Base-by-base conservation (phyloP, 208 protist species). In the Leishmania martiniquensis region DNA sequence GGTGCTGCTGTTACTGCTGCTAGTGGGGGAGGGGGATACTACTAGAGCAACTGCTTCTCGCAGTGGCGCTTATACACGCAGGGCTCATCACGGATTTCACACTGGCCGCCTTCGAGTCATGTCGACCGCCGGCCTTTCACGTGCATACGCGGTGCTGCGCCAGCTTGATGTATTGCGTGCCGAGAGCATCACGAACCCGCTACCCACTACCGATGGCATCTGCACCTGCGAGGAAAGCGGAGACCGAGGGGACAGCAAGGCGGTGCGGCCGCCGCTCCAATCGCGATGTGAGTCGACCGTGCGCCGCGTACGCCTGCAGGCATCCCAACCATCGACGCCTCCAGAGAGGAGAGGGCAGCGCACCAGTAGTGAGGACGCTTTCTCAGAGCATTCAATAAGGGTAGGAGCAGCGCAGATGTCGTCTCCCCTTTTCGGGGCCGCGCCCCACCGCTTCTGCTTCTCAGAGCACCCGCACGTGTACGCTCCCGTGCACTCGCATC, bases 71-170 rank as follows among this genome's bases (percentile, higher is more conserved):
- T 42, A 25, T 32, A 15, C 34, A 42, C 68, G 59, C 68, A 42
- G 25, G 20, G 17, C 9, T 15, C 39, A 42, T 29, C 22, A 49
- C 47, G 29, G 29, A 37, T 47, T 17, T 7, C 25, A 32, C 65
- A 25, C 7, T 39, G 34, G 4, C 47, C 47, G 20, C 57, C 32
- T 45, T 62, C 49, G 32, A 44, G 32, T 44, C 29, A 83, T 83
- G 79, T n/a, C 80, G 68, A 76, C 82, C 49, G 39, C 85, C 72
- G 79, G 86, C 32, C 87, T 95, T 17, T 91, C 86, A 29, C 81
- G 85, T 34, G 91, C 91, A 0, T 95, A 95, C 77, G 91, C 91
- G 5, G 85, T 90, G 44, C 86, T 95, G 39, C 84, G 82, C 39
- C 87, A 90, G 37, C 78, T 95, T 1, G 91, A 95, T 55, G 60